phyloP scores from a whole-genome alignment of 352 stramenopile genomes.

The Globisporangium mamillatum region DNA sequence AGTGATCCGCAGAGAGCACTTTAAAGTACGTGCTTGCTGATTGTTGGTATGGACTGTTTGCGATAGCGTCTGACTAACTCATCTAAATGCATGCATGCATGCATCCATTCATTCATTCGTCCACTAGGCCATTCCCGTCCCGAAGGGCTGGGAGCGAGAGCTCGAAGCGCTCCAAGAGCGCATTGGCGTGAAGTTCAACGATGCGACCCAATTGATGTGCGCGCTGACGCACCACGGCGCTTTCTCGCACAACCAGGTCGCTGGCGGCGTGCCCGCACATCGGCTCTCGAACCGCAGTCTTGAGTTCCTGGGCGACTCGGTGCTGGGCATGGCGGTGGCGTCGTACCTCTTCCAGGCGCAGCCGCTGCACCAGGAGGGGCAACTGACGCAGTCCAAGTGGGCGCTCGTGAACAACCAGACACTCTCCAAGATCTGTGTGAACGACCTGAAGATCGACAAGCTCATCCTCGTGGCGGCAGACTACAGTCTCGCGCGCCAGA shows the following conservation, averaged over 20 bases:
- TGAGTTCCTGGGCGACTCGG: slow-evolving; percentile 79
- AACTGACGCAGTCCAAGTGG: slow-evolving; percentile 67
- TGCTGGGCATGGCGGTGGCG: slow-evolving; percentile 60
- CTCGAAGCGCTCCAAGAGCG: slow-evolving; percentile 52
- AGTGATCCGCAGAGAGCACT: slow-evolving; percentile 46
- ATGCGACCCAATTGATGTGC: slow-evolving; percentile 58
- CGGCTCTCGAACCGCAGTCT: slow-evolving; percentile 79
- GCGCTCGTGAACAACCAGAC: slow-evolving; percentile 78
- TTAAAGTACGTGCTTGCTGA: slow-evolving; percentile 22
- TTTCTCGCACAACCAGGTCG: slow-evolving; percentile 41
- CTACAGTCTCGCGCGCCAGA: slow-evolving; percentile 33
- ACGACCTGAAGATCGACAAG: slow-evolving; percentile 55
- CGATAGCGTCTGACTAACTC: background rate
- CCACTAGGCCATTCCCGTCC: slow-evolving; percentile 33
- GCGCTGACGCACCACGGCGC: slow-evolving; percentile 76
- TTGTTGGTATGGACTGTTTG: background rate
- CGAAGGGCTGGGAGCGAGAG: slow-evolving; percentile 43
- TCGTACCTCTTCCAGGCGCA: slow-evolving; percentile 75
- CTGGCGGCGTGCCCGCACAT: slow-evolving; percentile 37
- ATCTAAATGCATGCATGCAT: background rate
- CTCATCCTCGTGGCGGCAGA: slow-evolving; percentile 56
- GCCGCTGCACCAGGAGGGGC: slow-evolving; percentile 65
- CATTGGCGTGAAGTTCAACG: slow-evolving; percentile 59
- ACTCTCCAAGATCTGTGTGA: slow-evolving; percentile 57
- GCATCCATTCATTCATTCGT: background rate